A percentile compares a stretch with the other conserved stretches of the same genome.
phyloP scores from a whole-genome alignment of 176 grass and related monocot species.

The Saccharum spontaneum region DNA sequence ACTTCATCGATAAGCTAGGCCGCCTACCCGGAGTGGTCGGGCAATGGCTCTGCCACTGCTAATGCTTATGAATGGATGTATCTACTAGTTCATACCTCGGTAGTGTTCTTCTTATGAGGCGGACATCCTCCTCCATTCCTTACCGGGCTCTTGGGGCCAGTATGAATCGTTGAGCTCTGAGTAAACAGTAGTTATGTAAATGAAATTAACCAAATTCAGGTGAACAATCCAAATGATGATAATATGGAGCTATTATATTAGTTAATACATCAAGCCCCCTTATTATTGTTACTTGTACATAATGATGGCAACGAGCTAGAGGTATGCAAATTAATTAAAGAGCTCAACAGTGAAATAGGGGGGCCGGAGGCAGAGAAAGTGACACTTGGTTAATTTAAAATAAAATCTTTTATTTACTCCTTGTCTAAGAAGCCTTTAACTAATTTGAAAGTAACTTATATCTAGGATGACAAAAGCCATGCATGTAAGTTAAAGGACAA shows the following conservation, averaged over 20 bases:
- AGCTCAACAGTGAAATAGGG: background rate
- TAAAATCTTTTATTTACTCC: background rate
- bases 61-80: background rate
- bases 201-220: background rate
- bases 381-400: slow-evolving; percentile 14
- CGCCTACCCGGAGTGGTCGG: too few species aligned
- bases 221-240: background rate
- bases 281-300: background rate
- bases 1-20: too few species aligned
- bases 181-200: background rate
- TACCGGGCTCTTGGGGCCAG: slow-evolving; percentile 39
- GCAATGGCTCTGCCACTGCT: too few species aligned
- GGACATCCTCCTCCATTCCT: slow-evolving; percentile 44
- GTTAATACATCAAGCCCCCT: background rate
- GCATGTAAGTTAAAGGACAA: background rate
- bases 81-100: slow-evolving; percentile 25
- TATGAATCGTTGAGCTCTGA: slow-evolving; percentile 33
- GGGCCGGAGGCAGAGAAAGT: slow-evolving; percentile 17
- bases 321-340: background rate
- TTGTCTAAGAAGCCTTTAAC: slow-evolving; percentile 46
- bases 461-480: slow-evolving; percentile 11
- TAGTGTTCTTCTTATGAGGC: slow-evolving; percentile 27
- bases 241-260: background rate
- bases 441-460: slow-evolving; percentile 40
- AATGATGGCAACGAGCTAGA: background rate